Base-by-base conservation (phyloP, 2,329 filamentous ascomycete species). In the Thielaviopsis populi region DNA sequence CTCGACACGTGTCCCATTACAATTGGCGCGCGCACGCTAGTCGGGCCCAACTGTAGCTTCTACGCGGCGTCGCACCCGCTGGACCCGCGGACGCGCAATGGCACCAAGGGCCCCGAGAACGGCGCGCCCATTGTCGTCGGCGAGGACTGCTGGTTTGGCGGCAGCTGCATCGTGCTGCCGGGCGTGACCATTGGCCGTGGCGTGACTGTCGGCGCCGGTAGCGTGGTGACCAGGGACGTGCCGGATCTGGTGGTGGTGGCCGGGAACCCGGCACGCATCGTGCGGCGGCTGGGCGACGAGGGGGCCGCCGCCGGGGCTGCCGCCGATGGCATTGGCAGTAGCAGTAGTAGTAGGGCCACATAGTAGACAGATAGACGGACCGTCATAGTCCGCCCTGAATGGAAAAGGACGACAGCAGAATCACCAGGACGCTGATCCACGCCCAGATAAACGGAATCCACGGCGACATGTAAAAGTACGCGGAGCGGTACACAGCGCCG, bases 381-480 rank as follows among this genome's bases (percentile, higher is more conserved):
- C 5, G 42, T 83, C 74, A 96, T 67, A 96, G 79, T 46, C 89
- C 91, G 59, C 91, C 90, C 71, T 95, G 90, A 61, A 95, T 91
- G n/a, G 90, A 89, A 73, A 96, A 96, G 3, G 89, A 94, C 4
- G 90, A 94, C 67, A 95, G 78, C 60, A 96, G 84, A 56, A 96
- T 77, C 37, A 95, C 81, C 58, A 96, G 73, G 10, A 92, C 85
- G 72, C 90, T 95, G 73, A 92, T 87, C 71, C 89, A 80, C 0
- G 84, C 89, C 91, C 91, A 96, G 24, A 91, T 81, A 70, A 94
- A 87, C 0, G 91, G 91, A 61, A 95, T 88, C 91, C 91, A 96
- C 0, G 91, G 96, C 56, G 90, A 92, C 90, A 96, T 94, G 70
- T 85, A 80, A 72, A 92, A 95, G 74, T 87, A 89, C 53, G 90